Conservation (phyloP, 2,329 filamentous ascomycete genomes). For the Davidsoniella neocaledoniae region DNA sequence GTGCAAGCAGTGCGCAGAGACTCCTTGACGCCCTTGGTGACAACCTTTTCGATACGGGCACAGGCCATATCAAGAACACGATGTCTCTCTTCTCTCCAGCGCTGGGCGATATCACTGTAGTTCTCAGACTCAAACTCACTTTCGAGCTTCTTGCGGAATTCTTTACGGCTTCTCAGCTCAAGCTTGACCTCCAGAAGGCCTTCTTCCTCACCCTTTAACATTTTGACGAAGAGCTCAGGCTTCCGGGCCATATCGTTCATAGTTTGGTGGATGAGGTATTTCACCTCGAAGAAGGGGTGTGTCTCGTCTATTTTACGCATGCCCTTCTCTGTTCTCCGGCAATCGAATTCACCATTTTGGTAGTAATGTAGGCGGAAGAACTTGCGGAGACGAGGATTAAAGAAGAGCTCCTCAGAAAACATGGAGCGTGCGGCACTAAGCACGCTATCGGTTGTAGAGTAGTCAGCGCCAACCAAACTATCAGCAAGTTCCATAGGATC, state of each 20-base stretch:
- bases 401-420: conserved; percentile 79
- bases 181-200: conserved; percentile 77
- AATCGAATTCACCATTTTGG: conserved; percentile 67
- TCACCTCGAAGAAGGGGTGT: conserved; percentile 94
- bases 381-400: conserved; percentile 78
- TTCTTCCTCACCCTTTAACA: conserved; percentile 94
- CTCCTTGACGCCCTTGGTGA: conserved; percentile 87
- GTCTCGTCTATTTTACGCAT: conserved; percentile 85
- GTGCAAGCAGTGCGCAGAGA: conserved; percentile 87
- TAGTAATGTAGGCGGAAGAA: conserved; percentile 74
- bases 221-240: conserved; percentile 84
- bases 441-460: conserved; percentile 58
- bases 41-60: conserved; percentile 63
- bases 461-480: conserved; percentile 53
- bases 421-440: conserved; percentile 67
- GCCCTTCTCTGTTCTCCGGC: conserved; percentile 83
- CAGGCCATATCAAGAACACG: conserved; percentile 73
- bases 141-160: conserved; percentile 62
- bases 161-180: conserved; percentile 55
- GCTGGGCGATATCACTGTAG: conserved; percentile 83
- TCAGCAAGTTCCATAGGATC: conserved; percentile 80
- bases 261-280: conserved; percentile 83
- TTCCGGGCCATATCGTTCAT: conserved; percentile 64
- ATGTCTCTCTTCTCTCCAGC: conserved; percentile 79
- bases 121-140: conserved; percentile 85